Conservation (phyloP, 495 filamentous ascomycete species). For the Trichoderma virens region DNA sequence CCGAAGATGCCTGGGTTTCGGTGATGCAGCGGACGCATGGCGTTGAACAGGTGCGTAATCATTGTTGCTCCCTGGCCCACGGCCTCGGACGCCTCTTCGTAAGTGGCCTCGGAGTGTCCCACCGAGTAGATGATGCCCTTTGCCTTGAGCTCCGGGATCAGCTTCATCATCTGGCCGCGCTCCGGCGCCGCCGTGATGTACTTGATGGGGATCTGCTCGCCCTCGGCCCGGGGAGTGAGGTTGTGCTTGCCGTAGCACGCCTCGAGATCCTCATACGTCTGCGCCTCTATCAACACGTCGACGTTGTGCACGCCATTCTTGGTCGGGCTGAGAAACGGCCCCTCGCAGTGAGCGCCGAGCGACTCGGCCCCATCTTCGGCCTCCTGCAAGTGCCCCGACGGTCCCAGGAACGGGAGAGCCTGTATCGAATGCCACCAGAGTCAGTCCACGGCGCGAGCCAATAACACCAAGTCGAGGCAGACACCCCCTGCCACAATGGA, state of each 20-base stretch:
- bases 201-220: constrained; percentile 43
- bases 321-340: constrained; percentile 65
- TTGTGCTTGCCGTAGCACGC: constrained; percentile 63
- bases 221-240: constrained; percentile 28
- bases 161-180: constrained; percentile 50
- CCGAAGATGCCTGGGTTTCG: constrained; percentile 81
- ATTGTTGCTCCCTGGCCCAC: constrained; percentile 65
- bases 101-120: constrained; percentile 76
- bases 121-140: constrained; percentile 63
- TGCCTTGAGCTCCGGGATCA: constrained; percentile 52
- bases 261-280: constrained; percentile 50
- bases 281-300: constrained; percentile 50
- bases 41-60: constrained; percentile 88
- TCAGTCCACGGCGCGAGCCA: neutral
- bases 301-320: constrained; percentile 69
- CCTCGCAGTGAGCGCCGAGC: constrained; percentile 78
- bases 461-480: too few species aligned
- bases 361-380: constrained; percentile 64
- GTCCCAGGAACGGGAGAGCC: constrained; percentile 66
- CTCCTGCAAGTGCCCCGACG: constrained; percentile 46
- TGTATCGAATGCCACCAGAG: constrained; percentile 19
- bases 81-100: constrained; percentile 60
- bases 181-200: constrained; percentile 81
- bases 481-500: too few species aligned
- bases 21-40: constrained; percentile 79